Conservation (phyloP, 2,329 filamentous ascomycete genomes). For the Penicillium sumatraense region DNA sequence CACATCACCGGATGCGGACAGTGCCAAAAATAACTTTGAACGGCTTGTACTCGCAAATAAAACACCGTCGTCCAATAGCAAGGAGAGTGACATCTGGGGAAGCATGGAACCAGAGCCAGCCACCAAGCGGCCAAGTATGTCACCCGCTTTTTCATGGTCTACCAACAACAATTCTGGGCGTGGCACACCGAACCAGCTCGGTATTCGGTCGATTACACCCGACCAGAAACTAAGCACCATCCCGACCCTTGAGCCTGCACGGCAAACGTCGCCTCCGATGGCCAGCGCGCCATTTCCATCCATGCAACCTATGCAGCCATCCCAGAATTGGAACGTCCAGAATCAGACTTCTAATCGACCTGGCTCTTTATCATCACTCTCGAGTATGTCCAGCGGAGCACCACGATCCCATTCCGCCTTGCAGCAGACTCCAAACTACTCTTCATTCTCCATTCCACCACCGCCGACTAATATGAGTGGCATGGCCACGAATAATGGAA, state of each 20-base stretch:
- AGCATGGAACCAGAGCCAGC: slow-evolving; percentile 36
- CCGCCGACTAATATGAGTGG: slow-evolving; percentile 30
- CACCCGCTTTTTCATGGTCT: slow-evolving; percentile 52
- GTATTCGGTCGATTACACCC: slow-evolving; percentile 56
- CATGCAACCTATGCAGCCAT: slow-evolving; percentile 15
- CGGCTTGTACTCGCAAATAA: slow-evolving; percentile 79
- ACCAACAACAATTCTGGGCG: slow-evolving; percentile 22
- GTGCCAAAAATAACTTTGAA: slow-evolving; percentile 77
- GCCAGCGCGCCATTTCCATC: slow-evolving; percentile 27
- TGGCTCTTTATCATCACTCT: slow-evolving; percentile 30
- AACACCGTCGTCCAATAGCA: slow-evolving; percentile 39
- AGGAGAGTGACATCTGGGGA: slow-evolving; percentile 39
- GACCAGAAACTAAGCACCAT: slow-evolving; percentile 55
- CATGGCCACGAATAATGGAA: slow-evolving; percentile 25
- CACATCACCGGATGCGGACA: slow-evolving; percentile 55
- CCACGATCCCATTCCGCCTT: slow-evolving; percentile 16
- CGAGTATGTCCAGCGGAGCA: slow-evolving; percentile 27
- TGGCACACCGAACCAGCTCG: slow-evolving; percentile 24
- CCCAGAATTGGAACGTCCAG: slow-evolving; percentile 26
- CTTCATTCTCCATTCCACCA: slow-evolving; percentile 48
- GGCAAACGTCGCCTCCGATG: slow-evolving; percentile 34
- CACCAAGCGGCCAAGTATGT: slow-evolving; percentile 31
- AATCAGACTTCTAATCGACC: slow-evolving; percentile 18
- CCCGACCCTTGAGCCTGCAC: slow-evolving; percentile 51
- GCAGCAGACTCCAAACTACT: slow-evolving; percentile 36